Evolutionary conservation across 495 filamentous ascomycete species (phyloP).

Genomic region (Aspergillus avenaceus): DNA sequence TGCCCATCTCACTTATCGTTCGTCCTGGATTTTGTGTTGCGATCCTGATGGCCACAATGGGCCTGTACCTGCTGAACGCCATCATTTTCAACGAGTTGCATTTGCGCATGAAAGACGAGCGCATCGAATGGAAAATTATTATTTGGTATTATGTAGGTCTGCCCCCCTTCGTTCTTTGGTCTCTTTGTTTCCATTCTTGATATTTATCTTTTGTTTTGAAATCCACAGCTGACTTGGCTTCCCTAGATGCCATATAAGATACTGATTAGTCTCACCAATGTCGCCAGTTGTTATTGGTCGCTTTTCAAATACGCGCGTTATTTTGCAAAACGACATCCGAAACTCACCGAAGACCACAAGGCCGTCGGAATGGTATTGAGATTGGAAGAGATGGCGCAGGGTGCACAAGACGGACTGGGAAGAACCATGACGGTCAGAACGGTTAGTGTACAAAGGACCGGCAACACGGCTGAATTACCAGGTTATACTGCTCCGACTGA

Average conservation of each 20-base stretch:
- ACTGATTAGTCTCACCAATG: slow-evolving; percentile 34
- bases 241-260: slow-evolving; percentile 38
- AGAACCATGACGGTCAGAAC: neutral
- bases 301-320: slow-evolving; percentile 41
- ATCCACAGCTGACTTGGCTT: too few relatives aligned
- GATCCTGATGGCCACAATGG: slow-evolving; percentile 27
- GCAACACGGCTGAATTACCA: neutral
- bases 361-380: slow-evolving; percentile 35
- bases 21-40: slow-evolving; percentile 31
- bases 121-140: slow-evolving; percentile 23
- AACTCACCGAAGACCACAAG: slow-evolving; percentile 39
- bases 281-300: slow-evolving; percentile 39
- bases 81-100: slow-evolving; percentile 44
- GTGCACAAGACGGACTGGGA: neutral
- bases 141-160: slow-evolving; percentile 29
- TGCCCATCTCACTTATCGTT: slow-evolving; percentile 43
- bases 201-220: too few relatives aligned
- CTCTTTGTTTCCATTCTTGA: neutral
- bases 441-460: neutral
- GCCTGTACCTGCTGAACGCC: slow-evolving; percentile 36
- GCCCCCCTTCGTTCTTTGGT: neutral
- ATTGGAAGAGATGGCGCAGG: neutral
- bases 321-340: slow-evolving; percentile 39
- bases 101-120: slow-evolving; percentile 35
- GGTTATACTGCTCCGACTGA: neutral